These are phyloP conservation scores for Aurinia saxatilis DNA, from an alignment of 345 rosid genomes.

Conservation along the genomic window DNA sequence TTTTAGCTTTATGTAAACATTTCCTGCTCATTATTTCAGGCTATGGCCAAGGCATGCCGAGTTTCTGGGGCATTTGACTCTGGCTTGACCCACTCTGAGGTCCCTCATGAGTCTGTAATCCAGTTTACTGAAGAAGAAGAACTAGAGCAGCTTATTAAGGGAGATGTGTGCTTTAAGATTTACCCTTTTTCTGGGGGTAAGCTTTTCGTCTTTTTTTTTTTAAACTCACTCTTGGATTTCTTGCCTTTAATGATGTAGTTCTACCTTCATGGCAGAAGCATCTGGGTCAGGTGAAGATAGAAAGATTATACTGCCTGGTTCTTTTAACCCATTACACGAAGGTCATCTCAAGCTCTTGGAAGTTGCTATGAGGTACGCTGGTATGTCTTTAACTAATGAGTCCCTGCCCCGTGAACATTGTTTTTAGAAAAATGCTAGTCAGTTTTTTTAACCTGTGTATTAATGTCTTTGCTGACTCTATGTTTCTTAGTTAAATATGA, in stretches of 20 bases:
- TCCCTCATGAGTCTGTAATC: constrained; percentile 39
- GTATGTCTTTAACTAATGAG: not conserved
- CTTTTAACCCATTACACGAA: constrained; percentile 91
- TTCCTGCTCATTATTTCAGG: constrained; percentile 46
- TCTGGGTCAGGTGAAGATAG: constrained; percentile 38
- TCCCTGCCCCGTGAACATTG: not conserved
- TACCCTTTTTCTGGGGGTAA: constrained; percentile 69
- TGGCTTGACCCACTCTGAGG: constrained; percentile 58
- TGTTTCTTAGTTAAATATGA: constrained; percentile 6
- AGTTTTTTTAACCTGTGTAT: not conserved
- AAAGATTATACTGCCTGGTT: constrained; percentile 82
- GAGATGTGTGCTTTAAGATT: constrained; percentile 64
- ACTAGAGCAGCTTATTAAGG: constrained; percentile 62
- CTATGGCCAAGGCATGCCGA: constrained; percentile 75
- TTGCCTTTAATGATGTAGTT: constrained; percentile 22
- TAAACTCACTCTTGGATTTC: not conserved
- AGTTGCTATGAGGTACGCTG: constrained; percentile 70
- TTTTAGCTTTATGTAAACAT: too few species aligned
- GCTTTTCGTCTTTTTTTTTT: constrained; percentile 11
- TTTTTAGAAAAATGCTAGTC: not conserved
- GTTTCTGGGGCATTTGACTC: constrained; percentile 41
- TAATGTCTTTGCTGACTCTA: not conserved
- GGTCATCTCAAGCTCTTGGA: constrained; percentile 90
- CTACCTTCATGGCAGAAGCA: constrained; percentile 38
- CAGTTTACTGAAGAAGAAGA: constrained; percentile 66